Percentiles rank a stretch among this genome's conserved stretches.
These are phyloP conservation scores for Mycena venus DNA, from an alignment of 768 basidiomycete species.

Conservation along the genomic window DNA sequence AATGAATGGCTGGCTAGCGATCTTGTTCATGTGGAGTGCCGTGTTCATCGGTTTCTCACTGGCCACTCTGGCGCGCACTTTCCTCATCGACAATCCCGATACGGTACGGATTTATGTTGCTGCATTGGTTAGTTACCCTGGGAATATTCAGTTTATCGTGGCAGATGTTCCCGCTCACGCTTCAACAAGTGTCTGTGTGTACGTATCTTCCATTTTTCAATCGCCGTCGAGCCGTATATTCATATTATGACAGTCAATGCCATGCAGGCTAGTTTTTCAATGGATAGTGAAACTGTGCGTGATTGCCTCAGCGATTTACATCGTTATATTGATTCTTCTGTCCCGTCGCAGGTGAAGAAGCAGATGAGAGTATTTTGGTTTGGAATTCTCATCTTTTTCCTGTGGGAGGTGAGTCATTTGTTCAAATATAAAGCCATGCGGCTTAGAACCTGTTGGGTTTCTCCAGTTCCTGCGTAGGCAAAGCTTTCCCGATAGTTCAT, in stretches of 20 bases:
- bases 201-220: neutral
- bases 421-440: too few species aligned
- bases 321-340: too few species aligned
- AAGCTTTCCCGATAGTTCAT: neutral
- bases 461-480: constrained; percentile 37
- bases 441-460: neutral
- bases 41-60: constrained; percentile 39
- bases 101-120: constrained; percentile 35
- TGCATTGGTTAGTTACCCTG: neutral
- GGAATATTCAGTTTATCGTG: neutral
- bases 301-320: too few species aligned
- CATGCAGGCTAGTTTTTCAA: constrained; percentile 29
- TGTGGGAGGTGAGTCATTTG: constrained; percentile 23
- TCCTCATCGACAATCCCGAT: constrained; percentile 38
- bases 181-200: constrained; percentile 35
- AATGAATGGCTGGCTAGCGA: constrained; percentile 44
- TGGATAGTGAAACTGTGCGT: constrained; percentile 30
- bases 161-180: constrained; percentile 22
- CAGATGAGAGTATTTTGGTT: constrained; percentile 42
- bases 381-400: constrained; percentile 25
- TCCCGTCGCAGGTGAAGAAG: constrained; percentile 28
- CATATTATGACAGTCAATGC: constrained; percentile 29
- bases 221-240: too few species aligned
- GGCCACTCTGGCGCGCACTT: constrained; percentile 35
- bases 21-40: constrained; percentile 42